phyloP scores from a whole-genome alignment of 2,329 filamentous ascomycete genomes.

The Pseudogymnoascus sp. region DNA sequence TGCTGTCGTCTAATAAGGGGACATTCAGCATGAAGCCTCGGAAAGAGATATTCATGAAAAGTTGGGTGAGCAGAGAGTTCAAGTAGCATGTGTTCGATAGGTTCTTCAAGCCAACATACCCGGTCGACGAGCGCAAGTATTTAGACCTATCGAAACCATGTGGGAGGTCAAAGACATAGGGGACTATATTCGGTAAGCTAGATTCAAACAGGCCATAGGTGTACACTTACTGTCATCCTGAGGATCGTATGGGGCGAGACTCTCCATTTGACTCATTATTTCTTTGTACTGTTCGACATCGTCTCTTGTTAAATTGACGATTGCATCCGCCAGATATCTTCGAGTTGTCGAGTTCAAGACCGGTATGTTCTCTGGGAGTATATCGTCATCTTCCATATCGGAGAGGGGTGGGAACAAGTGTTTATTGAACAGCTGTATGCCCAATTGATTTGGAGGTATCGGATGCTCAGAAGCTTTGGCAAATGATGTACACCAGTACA shows the following conservation, averaged over 20 bases:
- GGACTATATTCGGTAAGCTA: slow-evolving; percentile 30
- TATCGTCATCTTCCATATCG: slow-evolving; percentile 21
- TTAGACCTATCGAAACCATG: slow-evolving; percentile 58
- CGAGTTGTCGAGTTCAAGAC: slow-evolving; percentile 50
- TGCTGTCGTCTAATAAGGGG: slow-evolving; percentile 20
- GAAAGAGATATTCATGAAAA: slow-evolving; percentile 92
- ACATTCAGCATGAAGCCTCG: slow-evolving; percentile 72
- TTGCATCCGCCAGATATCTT: slow-evolving; percentile 51
- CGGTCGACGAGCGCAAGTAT: slow-evolving; percentile 66
- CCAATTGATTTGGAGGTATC: slow-evolving; percentile 23
- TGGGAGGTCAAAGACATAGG: slow-evolving; percentile 55
- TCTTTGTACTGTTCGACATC: slow-evolving; percentile 40
- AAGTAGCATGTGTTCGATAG: slow-evolving; percentile 95
- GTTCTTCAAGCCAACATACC: slow-evolving; percentile 85
- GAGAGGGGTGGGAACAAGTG: slow-evolving; percentile 58
- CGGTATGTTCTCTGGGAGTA: slow-evolving; percentile 29
- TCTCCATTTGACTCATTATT: slow-evolving; percentile 46
- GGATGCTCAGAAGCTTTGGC: slow-evolving; percentile 20
- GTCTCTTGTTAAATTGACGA: slow-evolving; percentile 49
- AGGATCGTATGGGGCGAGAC: slow-evolving; percentile 43
- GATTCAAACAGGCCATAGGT: no score
- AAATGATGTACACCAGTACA: slow-evolving; percentile 27
- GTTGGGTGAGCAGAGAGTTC: slow-evolving; percentile 87
- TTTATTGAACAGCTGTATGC: slow-evolving; percentile 49
- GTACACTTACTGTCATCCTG: slow-evolving; percentile 34